Conservation (phyloP, 192 early-diverging fungal species). For the Mortierella claussenii region DNA sequence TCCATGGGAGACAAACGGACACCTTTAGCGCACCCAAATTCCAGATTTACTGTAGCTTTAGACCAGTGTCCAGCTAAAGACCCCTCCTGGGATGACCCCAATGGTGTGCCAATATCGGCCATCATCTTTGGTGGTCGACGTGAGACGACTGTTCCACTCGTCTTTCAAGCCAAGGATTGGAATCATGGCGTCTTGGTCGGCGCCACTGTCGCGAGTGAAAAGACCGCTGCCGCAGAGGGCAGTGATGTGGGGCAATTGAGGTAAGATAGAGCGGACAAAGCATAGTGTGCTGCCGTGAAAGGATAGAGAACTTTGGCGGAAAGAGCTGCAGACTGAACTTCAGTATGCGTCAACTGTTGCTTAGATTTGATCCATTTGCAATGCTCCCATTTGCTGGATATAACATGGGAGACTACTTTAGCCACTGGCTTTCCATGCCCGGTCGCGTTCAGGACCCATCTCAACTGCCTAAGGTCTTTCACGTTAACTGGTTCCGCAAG, state of each 20-base stretch:
- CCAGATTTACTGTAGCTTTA: slow-evolving; percentile 40
- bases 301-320: no score
- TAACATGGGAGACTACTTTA: slow-evolving; percentile 52
- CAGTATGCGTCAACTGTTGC: background rate
- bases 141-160: slow-evolving; percentile 40
- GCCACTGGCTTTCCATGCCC: slow-evolving; percentile 51
- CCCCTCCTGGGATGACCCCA: slow-evolving; percentile 49
- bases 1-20: slow-evolving; percentile 46
- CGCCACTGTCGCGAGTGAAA: slow-evolving; percentile 45
- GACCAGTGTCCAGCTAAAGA: slow-evolving; percentile 48
- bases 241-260: slow-evolving; percentile 41
- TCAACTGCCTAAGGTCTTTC: slow-evolving; percentile 42
- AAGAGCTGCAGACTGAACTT: no score
- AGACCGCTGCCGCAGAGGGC: slow-evolving; percentile 50
- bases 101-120: slow-evolving; percentile 49
- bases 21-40: slow-evolving; percentile 47
- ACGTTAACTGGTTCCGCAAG: slow-evolving; percentile 54
- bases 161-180: slow-evolving; percentile 52
- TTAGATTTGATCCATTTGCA: slow-evolving; percentile 49
- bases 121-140: slow-evolving; percentile 52
- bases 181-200: slow-evolving; percentile 49
- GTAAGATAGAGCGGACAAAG: slow-evolving; percentile 11
- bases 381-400: slow-evolving; percentile 53
- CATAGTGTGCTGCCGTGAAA: no score
- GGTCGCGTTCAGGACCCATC: slow-evolving; percentile 39